Evolutionary conservation across 345 rosid species (phyloP).

Genomic region (Sisymbrium altissimum): DNA sequence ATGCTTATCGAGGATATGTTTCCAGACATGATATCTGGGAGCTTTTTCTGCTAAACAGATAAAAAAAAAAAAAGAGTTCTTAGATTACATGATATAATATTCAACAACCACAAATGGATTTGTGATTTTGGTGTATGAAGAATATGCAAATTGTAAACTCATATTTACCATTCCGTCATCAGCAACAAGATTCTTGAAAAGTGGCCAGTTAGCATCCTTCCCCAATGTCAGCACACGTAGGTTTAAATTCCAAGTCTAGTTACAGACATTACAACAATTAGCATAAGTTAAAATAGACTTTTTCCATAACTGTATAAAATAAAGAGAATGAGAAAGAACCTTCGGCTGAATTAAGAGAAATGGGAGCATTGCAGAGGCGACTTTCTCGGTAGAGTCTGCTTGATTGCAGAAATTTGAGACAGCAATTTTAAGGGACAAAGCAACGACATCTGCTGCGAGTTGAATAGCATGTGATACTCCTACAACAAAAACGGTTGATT

Average conservation of each 20-base stretch:
- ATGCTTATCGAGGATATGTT: conserved; percentile 45
- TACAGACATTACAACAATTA: conserved; percentile 14
- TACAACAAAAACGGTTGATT: conserved; percentile 30
- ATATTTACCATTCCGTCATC: conserved; percentile 48
- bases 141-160: conserved; percentile 6
- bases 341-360: conserved; percentile 64
- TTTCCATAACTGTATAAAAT: background rate
- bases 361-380: conserved; percentile 72
- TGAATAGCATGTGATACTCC: conserved; percentile 49
- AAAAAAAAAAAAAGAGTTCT: conserved; percentile 17
- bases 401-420: conserved; percentile 43
- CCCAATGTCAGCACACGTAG: conserved; percentile 55
- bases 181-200: conserved; percentile 55
- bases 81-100: conserved; percentile 6
- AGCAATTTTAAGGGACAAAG: conserved; percentile 52
- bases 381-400: conserved; percentile 44
- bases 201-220: conserved; percentile 59
- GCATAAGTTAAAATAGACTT: background rate
- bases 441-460: conserved; percentile 55
- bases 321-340: conserved; percentile 42
- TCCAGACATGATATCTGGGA: conserved; percentile 53
- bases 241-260: conserved; percentile 69
- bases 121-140: conserved; percentile 14
- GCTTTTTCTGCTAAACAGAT: conserved; percentile 22
- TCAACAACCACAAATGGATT: background rate